Conservation (phyloP, 495 filamentous ascomycete species). For the Oleoguttula mirabilis region DNA sequence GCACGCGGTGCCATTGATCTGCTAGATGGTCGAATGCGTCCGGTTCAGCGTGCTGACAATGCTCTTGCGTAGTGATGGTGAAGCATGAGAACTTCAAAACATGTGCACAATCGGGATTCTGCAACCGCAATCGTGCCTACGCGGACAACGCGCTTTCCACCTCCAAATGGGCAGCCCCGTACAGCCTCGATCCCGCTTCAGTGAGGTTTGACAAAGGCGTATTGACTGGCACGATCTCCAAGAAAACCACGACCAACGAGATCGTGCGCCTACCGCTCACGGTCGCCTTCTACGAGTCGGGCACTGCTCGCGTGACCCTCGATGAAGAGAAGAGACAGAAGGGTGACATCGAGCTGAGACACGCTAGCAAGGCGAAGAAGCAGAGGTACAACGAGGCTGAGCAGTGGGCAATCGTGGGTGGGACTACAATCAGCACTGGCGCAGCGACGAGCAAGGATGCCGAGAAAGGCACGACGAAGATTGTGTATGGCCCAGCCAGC, state of each 20-base stretch:
- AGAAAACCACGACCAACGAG: constrained; percentile 50
- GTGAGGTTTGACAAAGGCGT: constrained; percentile 67
- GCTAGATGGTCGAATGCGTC: not conserved
- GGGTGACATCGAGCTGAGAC: constrained; percentile 76
- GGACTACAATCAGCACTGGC: constrained; percentile 53
- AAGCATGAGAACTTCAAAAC: constrained; percentile 96
- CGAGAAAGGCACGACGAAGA: constrained; percentile 54
- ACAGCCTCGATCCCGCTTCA: constrained; percentile 58
- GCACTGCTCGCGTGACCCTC: constrained; percentile 70
- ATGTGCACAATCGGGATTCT: constrained; percentile 90
- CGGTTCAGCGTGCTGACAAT: too few relatives aligned
- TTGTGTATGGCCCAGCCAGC: constrained; percentile 67
- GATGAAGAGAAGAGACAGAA: constrained; percentile 85
- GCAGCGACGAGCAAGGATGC: constrained; percentile 47
- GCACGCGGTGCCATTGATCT: constrained; percentile 2
- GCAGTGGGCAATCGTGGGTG: constrained; percentile 77
- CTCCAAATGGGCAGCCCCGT: constrained; percentile 66
- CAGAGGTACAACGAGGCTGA: constrained; percentile 87
- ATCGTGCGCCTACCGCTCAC: constrained; percentile 69
- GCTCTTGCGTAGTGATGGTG: constrained; percentile 49
- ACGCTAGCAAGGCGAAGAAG: constrained; percentile 73
- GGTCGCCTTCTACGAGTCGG: constrained; percentile 78
- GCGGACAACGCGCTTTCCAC: constrained; percentile 63
- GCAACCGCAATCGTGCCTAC: constrained; percentile 80
- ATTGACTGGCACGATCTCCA: constrained; percentile 65